Base-by-base conservation (phyloP, 805 yeast species). In the Yamadazyma tumulicola region DNA sequence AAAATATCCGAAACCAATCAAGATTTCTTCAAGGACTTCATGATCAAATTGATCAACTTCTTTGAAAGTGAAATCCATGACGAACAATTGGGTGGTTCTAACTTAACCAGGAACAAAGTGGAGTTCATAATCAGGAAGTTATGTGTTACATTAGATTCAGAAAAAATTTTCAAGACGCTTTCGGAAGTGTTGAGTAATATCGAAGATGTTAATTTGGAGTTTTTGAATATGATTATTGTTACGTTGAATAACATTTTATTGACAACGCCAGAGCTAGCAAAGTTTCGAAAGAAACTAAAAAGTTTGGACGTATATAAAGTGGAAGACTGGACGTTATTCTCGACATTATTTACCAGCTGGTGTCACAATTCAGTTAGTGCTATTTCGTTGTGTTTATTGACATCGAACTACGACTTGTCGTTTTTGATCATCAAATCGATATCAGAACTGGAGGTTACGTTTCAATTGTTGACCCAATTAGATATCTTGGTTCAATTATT, bases 321-420 rank as follows among this genome's bases (percentile, higher is more conserved):
- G 16, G 79, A 75, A 23, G 93, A 85, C 37, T 77, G 81, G 67
- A 57, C 69, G 15, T 67, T 89, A 26, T 93, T 93, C 54, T 72
- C 83, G 18, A 66, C 81, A 0, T 64, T 93, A 36, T 93, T 91
- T 61, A 79, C 77, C 50, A 79, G 94, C 38, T 93, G 98, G 98
- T 80, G 95, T 45, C 81, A 82, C 41, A 91, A 87, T 53, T 80
- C 96, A 0, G 88, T 94, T 1, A 89, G 97, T 4, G 85, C 89
- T 0, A 64, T 93, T 26, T 80, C 95, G 2, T 68, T 93, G 14
- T 88, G 97, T 48, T 65, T 93, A 24, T 64, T 91, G 10, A 84
- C 97, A 0, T 89, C 89, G 36, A 85, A 86, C 36, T 91, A 93
- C 55, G 93, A 87, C 51, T 69, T 89, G 41, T 93, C 96, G 0